Base-by-base conservation (phyloP, 2,329 filamentous ascomycete genomes). In the Diaporthe batatas region DNA sequence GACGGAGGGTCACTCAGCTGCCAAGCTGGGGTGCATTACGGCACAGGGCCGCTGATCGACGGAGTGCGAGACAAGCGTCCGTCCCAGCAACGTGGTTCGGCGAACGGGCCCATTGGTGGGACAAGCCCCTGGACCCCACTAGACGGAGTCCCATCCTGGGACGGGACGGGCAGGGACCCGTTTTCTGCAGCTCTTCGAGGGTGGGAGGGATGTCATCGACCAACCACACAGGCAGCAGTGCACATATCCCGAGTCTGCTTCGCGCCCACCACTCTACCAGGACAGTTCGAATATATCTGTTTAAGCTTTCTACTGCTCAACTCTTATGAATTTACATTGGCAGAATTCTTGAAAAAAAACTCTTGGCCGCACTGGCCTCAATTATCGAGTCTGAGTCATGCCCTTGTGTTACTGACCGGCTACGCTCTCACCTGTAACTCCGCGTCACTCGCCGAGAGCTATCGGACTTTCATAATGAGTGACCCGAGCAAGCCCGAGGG, bases 401-500 rank as follows among this genome's bases (percentile, higher is more conserved):
- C 51, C 32, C 57, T 29, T 29, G 23, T 36, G 32, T 70, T 54
- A 34, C 55, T 70, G 55, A 70, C 44, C 55, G 62, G 55, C 16
- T 34, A 62, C 34, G 21, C 7, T 42, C 44, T 32, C n/a, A 29
- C 2, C 21, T 49, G 42, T 54, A 34, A 54, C 36, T 14, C 23
- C 18, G 21, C 23, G 16, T 62, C 47, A 54, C 36, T 14, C 32
- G 12, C 25, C 32, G 16, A 14, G 23, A 34, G n/a, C 14, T 34
- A 12, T 16, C 36, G 21, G 23, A 64, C 11, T 29, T 34, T 54
- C 69, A 79, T 72, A 64, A 79, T 77, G 75, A 71, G 64, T 71
- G 73, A 75, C 42, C 32, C 25, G 1, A 44, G 25, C 3, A 51
- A n/a, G 21, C 44, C 51, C 23, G 69, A 71, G 47, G 77, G 75